Conservation (phyloP, 768 basidiomycete genomes). For the Pholiota microspora region DNA sequence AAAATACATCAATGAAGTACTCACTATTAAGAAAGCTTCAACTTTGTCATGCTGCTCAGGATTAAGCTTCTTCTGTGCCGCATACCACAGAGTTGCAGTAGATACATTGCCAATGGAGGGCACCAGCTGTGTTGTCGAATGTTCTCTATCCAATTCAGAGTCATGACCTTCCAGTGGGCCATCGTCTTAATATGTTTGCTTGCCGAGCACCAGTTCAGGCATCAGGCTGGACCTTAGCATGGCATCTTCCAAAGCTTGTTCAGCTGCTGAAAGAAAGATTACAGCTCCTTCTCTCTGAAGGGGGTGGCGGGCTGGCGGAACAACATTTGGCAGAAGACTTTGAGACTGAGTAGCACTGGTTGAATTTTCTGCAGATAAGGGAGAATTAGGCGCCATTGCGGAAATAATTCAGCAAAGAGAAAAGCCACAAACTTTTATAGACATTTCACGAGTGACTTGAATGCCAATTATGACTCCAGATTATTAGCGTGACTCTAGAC, state of each 20-base stretch:
- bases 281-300: slow-evolving; percentile 6
- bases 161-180: background rate
- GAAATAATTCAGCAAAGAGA: background rate
- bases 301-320: background rate
- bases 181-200: background rate
- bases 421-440: background rate
- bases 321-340: background rate
- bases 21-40: slow-evolving; percentile 7
- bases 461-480: background rate
- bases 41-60: slow-evolving; percentile 10
- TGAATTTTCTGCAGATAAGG: background rate
- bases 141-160: background rate
- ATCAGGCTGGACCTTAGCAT: slow-evolving; percentile 6
- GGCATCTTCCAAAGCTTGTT: slow-evolving; percentile 5
- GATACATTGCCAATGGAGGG: slow-evolving; percentile 1
- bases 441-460: too few relatives aligned
- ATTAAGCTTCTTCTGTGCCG: slow-evolving; percentile 8
- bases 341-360: background rate
- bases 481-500: background rate
- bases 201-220: slow-evolving; percentile 7
- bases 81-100: slow-evolving; percentile 5
- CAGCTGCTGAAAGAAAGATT: background rate
- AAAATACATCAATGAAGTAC: slow-evolving; percentile 3
- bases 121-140: background rate
- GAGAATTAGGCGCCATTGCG: background rate